A percentile compares a stretch with the other conserved stretches of the same genome.
Conservation (phyloP, 2,329 filamentous ascomycete species). For the Cordyceps cicadae region DNA sequence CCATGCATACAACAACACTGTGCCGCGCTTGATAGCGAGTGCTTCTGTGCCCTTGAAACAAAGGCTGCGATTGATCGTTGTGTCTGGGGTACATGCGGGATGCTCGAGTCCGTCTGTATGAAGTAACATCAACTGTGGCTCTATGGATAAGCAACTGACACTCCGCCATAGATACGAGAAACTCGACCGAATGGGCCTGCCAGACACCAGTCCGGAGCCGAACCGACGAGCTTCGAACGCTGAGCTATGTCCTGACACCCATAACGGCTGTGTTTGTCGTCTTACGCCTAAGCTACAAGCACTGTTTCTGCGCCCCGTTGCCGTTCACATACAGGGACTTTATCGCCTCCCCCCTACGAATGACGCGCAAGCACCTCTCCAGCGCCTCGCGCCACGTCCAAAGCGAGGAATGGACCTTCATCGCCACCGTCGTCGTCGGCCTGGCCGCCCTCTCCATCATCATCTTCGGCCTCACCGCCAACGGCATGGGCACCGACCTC, state of each 20-base stretch:
- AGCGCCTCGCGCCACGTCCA: conserved; percentile 21
- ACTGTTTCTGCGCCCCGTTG: conserved; percentile 22
- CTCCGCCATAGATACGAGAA: neutral
- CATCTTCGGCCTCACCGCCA: conserved; percentile 20
- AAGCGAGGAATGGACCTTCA: conserved; percentile 28
- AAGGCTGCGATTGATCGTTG: neutral
- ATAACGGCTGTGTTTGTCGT: conserved; percentile 23
- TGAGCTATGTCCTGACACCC: conserved; percentile 1
- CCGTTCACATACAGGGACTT: conserved; percentile 24
- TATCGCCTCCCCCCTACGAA: conserved; percentile 16
- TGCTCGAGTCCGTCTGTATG: conserved; percentile 6
- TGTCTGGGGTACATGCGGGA: neutral
- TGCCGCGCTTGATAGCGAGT: neutral
- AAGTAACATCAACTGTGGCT: too few relatives aligned
- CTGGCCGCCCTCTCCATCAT: conserved; percentile 23
- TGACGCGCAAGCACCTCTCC: conserved; percentile 25
- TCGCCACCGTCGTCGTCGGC: conserved; percentile 21
- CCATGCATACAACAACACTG: neutral
- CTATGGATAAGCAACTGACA: neutral
- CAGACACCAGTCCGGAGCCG: conserved; percentile 1
- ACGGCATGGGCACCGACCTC: conserved; percentile 37
- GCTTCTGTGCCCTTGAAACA: neutral
- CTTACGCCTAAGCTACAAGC: conserved; percentile 18
- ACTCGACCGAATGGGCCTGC: conserved; percentile 1
- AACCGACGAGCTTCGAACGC: neutral